Evolutionary conservation across 148 eudicot species (phyloP).

Genomic region (Rhododendron ferrugineum): DNA sequence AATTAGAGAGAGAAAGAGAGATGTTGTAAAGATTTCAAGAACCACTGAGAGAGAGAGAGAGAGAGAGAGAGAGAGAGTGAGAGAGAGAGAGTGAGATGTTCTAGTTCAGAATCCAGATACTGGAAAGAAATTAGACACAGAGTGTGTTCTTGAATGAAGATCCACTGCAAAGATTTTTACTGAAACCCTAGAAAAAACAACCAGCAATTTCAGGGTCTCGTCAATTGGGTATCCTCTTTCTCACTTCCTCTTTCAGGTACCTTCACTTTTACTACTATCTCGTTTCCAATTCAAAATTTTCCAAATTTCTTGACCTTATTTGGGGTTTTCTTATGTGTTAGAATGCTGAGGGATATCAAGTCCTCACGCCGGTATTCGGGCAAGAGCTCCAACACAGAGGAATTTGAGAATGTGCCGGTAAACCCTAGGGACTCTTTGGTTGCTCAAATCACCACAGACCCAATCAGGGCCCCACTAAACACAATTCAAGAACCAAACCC

Average conservation of each 20-base stretch:
- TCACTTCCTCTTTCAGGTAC: conserved; percentile 50
- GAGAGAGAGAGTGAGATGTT: background rate
- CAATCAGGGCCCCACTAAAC: conserved; percentile 48
- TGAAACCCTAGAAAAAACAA: background rate
- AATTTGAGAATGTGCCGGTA: conserved; percentile 63
- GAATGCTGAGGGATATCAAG: conserved; percentile 67
- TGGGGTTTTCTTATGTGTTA: conserved; percentile 1
- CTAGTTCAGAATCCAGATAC: background rate
- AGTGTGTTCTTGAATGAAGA: conserved; percentile 7
- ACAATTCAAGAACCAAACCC: conserved; percentile 46
- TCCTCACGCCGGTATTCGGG: conserved; percentile 43
- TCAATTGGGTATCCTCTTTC: conserved; percentile 23
- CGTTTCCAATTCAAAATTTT: background rate
- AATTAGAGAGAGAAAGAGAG: background rate
- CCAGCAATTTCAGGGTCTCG: conserved; percentile 41
- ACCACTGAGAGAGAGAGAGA: background rate
- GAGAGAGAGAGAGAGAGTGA: conserved; percentile 2
- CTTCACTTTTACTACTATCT: background rate
- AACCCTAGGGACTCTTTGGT: conserved; percentile 36
- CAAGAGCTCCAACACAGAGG: conserved; percentile 41
- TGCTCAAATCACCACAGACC: conserved; percentile 21
- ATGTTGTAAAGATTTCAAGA: background rate
- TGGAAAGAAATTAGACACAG: background rate
- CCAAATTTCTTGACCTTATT: background rate
- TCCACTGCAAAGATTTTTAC: background rate